Evolutionary conservation across 768 basidiomycete species (phyloP).

Genomic region (Lactarius trivialis): DNA sequence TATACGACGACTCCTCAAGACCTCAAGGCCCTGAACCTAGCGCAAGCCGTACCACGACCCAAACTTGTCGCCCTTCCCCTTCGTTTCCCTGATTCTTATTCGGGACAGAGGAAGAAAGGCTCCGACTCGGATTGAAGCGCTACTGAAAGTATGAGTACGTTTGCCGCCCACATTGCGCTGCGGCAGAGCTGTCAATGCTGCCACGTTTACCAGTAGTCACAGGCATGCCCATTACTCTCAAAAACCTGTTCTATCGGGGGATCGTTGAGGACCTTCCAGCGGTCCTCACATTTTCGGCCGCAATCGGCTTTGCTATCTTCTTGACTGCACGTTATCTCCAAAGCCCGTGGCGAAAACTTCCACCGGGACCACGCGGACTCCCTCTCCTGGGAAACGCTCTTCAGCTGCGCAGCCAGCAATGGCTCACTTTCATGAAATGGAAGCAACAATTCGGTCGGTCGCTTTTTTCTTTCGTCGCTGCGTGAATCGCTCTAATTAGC

Average conservation of each 20-base stretch:
- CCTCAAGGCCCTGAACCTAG: too few species aligned
- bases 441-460: constrained; percentile 14
- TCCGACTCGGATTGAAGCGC: too few species aligned
- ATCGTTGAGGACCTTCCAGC: neutral
- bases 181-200: too few species aligned
- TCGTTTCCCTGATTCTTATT: too few species aligned
- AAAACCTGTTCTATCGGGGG: neutral
- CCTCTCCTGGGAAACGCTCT: constrained; percentile 19
- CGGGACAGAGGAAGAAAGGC: too few species aligned
- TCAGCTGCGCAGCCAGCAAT: constrained; percentile 15
- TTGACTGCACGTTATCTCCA: constrained; percentile 11
- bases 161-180: too few species aligned
- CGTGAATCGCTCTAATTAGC: neutral
- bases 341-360: constrained; percentile 21
- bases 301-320: neutral
- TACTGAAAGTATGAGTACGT: neutral
- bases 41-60: too few species aligned
- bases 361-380: constrained; percentile 18
- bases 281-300: neutral
- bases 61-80: too few species aligned
- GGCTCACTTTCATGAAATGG: constrained; percentile 20
- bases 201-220: neutral
- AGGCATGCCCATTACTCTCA: neutral
- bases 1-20: too few species aligned
- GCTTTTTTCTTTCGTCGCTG: neutral